Conservation (phyloP, 305 asterid species). For the Nicotiana rustica region DNA sequence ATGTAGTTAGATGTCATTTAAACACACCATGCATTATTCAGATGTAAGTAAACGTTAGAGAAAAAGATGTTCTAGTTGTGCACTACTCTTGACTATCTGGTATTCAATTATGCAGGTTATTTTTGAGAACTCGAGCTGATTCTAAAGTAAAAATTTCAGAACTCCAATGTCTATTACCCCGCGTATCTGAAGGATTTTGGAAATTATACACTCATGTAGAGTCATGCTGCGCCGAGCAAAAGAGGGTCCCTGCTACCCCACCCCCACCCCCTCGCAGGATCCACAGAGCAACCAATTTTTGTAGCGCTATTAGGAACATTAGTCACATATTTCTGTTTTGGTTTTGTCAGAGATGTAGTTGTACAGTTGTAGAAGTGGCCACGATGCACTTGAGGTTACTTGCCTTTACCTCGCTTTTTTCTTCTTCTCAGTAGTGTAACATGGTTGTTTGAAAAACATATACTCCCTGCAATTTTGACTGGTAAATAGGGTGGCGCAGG, state of each 20-base stretch:
- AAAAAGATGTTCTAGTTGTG: neutral
- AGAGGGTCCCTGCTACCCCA: neutral
- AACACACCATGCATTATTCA: neutral
- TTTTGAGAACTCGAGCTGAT: conserved; percentile 50
- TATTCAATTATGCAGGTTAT: conserved; percentile 54
- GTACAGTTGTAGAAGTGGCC: conserved; percentile 24
- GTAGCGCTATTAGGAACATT: conserved; percentile 11
- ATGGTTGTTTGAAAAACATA: neutral
- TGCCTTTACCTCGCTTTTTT: neutral
- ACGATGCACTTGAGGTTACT: neutral
- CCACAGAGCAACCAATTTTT: conserved; percentile 21
- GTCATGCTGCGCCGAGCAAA: neutral
- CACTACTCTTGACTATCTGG: neutral
- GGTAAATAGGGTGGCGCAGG: too few species aligned
- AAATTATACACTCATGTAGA: neutral
- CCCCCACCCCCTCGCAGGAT: neutral
- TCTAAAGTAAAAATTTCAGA: neutral
- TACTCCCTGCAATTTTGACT: neutral
- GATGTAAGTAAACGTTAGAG: too few species aligned
- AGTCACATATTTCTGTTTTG: conserved; percentile 25
- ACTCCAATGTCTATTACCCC: neutral
- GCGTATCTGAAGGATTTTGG: neutral
- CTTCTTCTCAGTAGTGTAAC: neutral
- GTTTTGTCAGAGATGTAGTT: neutral
- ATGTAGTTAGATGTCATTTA: neutral